Base-by-base conservation (phyloP, 2,329 filamentous ascomycete genomes). In the Penicillium vulpinum region DNA sequence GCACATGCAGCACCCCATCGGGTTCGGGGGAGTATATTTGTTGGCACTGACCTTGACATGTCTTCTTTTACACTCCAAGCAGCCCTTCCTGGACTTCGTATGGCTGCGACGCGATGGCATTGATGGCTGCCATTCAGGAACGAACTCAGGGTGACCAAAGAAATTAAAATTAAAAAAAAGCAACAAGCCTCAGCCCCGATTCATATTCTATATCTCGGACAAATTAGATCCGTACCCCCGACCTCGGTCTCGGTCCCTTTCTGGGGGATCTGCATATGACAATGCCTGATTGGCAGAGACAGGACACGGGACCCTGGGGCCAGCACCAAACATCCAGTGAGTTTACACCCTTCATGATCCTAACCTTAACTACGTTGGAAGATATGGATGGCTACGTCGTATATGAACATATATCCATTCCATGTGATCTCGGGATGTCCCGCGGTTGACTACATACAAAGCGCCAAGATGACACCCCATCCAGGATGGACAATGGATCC, bases 21-120 rank as follows among this genome's bases (percentile, higher is more conserved):
- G 11, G 43, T 31, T 29, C 26, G 21, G 13, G 6, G 10, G 13
- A 10, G n/a, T 11, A 15, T 31, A 31, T 11, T 21, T 10, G 43
- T 18, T 8, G 39, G 33, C 21, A 62, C 67, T 16, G 46, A 75
- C 73, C 72, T 75, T 76, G 31, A 75, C 72, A 58, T 75, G 72
- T 54, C 73, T 65, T 56, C 70, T 66, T 59, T 76, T 76, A 65
- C 73, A 76, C 54, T 74, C 71, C 57, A 69, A 63, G 54, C 73
- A 76, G 36, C 73, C 73, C 62, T 72, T 73, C 35, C 74, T 72
- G 62, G 72, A 74, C 60, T 76, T 76, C 28, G 71, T 75, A 60
- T 76, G 73, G 33, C 66, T 70, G 59, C 69, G 69, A 54, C 69
- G 69, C 26, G 67, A 68, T 43, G 67, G 67, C 69, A 71, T 71